Evolutionary conservation across 1,284 basidiomycete genomes (phyloP), one percentile per base, ranked within the genome.

Genomic region (Quambalaria eucalypti): DNA sequence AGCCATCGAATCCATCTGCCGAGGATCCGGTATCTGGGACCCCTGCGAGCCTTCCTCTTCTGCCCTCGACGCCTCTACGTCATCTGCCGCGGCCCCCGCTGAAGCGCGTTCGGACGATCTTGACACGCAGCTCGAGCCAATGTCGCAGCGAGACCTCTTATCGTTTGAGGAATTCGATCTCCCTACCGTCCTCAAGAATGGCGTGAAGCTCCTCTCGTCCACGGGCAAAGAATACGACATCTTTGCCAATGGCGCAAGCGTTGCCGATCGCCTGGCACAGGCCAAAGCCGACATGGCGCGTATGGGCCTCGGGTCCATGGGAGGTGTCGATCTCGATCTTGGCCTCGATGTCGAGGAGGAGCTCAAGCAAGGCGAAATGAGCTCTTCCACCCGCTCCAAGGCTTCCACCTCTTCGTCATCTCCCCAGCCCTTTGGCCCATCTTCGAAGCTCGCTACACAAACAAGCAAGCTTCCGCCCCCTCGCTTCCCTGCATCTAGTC

Each of bases 1-100:
- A 52, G 88, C 90, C 1, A 81, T 93, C 50, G 89, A 87, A 0
- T 85, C 88, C 62, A 90, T 93, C 61, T 90, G 87, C 68, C 80
- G 84, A 10, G 82, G 88, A 16, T 85, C 88, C 5, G 89, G 90
- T 1, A 78, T 88, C 16, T 93, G 90, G 90, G 69, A 69, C 46
- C 69, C 70, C 0, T 63, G 65, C 48, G 57, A 8, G 6, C 19
- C 7, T 2, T 9, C 21, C 16, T 26, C 19, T 1, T 30, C 14
- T 9, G 53, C 30, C 23, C 6, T 25, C 10, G 42, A 19, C 42
- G 5, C 21, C 4, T 46, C 42, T 6, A 23, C 42, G 4, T 23
- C 21, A 2, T 4, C 36, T 5, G 21, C 21, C 36, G 21, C 16
- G 21, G 3, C 16, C 16, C 16, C 16, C 16, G 16, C 21, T 4